A percentile compares a stretch with the other conserved stretches of the same genome.
phyloP scores from a whole-genome alignment of 176 grass and related monocot species.

The Triticum turgidum region DNA sequence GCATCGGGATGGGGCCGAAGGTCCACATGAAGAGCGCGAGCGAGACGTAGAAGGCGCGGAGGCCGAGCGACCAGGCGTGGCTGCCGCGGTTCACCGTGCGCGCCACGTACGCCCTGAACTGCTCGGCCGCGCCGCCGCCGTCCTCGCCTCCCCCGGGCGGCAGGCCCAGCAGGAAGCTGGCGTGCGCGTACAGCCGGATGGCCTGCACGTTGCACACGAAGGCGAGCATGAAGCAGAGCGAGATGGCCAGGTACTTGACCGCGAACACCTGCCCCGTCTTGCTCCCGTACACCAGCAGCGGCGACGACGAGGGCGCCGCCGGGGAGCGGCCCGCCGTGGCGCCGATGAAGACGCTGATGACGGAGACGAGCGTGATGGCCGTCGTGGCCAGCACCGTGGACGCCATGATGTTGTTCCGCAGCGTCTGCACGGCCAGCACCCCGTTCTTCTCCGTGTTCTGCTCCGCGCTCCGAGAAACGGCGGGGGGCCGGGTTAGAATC shows the following conservation, averaged over 20 bases:
- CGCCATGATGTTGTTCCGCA: constrained; percentile 95
- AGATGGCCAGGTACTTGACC: constrained; percentile 75
- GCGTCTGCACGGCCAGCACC: constrained; percentile 73
- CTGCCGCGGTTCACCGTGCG: constrained; percentile 67
- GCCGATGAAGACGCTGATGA: constrained; percentile 74
- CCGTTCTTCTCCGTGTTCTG: constrained; percentile 70
- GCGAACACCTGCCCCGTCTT: constrained; percentile 42
- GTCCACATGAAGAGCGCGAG: constrained; percentile 86
- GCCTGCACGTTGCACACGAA: constrained; percentile 89
- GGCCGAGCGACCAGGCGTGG: constrained; percentile 82
- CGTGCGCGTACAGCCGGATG: constrained; percentile 75
- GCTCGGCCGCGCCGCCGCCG: not conserved
- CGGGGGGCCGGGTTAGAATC: not conserved
- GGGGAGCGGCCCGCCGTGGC: constrained; percentile 12
- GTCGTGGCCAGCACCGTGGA: constrained; percentile 78
- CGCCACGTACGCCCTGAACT: constrained; percentile 51
- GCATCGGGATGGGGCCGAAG: constrained; percentile 82
- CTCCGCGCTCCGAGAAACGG: no score
- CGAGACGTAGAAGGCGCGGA: constrained; percentile 76
- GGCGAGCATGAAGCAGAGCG: constrained; percentile 80
- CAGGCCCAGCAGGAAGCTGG: constrained; percentile 67
- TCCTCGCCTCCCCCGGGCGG: constrained; percentile 28
- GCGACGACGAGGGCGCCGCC: not conserved
- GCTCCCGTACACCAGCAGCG: constrained; percentile 65
- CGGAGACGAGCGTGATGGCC: constrained; percentile 73